Conservation (phyloP, 805 yeast genomes). For the Saccharomycopsis guyanensis region DNA sequence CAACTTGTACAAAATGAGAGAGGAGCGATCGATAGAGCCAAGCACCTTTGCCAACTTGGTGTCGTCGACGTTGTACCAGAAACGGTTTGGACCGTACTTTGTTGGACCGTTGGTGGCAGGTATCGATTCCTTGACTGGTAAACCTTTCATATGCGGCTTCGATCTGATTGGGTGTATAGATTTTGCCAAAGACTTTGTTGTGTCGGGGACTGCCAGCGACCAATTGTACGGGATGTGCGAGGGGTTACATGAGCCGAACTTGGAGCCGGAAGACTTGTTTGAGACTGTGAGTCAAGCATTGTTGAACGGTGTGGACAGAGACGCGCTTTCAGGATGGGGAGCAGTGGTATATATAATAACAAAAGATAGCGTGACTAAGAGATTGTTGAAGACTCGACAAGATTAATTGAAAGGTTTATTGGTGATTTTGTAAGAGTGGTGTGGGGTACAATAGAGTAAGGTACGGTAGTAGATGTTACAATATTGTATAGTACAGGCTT, state of each 20-base stretch:
- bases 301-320: conserved; percentile 93
- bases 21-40: conserved; percentile 90
- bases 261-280: conserved; percentile 91
- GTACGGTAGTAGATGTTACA: too few relatives aligned
- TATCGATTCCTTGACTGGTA: conserved; percentile 66
- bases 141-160: conserved; percentile 92
- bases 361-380: conserved; percentile 83
- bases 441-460: too few relatives aligned
- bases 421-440: too few relatives aligned
- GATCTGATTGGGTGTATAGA: conserved; percentile 97
- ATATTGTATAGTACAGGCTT: too few relatives aligned
- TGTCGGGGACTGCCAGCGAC: conserved; percentile 93
- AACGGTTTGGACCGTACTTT: conserved; percentile 92
- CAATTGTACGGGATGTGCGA: conserved; percentile 99
- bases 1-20: conserved; percentile 82
- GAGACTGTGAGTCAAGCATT: conserved; percentile 93
- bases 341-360: conserved; percentile 89
- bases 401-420: conserved; percentile 63
- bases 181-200: conserved; percentile 88
- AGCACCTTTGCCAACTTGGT: conserved; percentile 88
- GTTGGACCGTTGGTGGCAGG: conserved; percentile 98
- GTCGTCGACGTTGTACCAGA: conserved; percentile 81
- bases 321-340: conserved; percentile 98
- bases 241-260: conserved; percentile 84
- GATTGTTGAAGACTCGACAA: conserved; percentile 89